Evolutionary conservation across 345 rosid genomes (phyloP).

Genomic region (Aurinia saxatilis): DNA sequence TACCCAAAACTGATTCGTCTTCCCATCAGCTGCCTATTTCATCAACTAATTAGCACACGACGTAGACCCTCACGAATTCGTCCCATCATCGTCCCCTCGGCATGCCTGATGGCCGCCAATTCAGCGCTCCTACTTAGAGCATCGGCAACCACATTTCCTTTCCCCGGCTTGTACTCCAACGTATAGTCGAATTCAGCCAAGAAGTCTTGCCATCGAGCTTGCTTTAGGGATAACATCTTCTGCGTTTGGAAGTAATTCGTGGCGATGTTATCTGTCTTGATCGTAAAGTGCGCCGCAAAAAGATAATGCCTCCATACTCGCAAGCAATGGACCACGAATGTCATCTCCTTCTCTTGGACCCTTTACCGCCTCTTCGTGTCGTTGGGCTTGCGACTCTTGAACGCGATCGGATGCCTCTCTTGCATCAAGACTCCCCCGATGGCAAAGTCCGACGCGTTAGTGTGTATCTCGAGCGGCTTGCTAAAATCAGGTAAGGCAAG

Average conservation of each 20-base stretch:
- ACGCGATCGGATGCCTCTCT: neutral
- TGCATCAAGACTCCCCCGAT: neutral
- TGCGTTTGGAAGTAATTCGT: neutral
- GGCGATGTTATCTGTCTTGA: neutral
- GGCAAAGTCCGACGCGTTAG: neutral
- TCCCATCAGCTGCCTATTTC: neutral
- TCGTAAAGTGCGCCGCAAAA: neutral
- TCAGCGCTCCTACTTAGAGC: neutral
- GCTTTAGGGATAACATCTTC: neutral
- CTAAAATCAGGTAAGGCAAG: too few species aligned
- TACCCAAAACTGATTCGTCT: neutral
- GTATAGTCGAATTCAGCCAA: neutral
- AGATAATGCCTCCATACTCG: neutral
- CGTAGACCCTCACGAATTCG: neutral
- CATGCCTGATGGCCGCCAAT: neutral
- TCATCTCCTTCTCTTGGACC: neutral
- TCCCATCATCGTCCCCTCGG: neutral
- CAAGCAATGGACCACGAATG: neutral
- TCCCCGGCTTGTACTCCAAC: neutral
- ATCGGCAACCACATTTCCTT: neutral
- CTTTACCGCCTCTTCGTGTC: neutral
- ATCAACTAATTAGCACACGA: neutral
- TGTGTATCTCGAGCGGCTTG: too few species aligned
- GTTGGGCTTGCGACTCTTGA: neutral
- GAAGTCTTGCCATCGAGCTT: neutral